A percentile compares a stretch with the other conserved stretches of the same genome.
These are phyloP conservation scores for Fusarium secorum DNA, from an alignment of 2,329 filamentous ascomycete genomes.

Conservation along the genomic window DNA sequence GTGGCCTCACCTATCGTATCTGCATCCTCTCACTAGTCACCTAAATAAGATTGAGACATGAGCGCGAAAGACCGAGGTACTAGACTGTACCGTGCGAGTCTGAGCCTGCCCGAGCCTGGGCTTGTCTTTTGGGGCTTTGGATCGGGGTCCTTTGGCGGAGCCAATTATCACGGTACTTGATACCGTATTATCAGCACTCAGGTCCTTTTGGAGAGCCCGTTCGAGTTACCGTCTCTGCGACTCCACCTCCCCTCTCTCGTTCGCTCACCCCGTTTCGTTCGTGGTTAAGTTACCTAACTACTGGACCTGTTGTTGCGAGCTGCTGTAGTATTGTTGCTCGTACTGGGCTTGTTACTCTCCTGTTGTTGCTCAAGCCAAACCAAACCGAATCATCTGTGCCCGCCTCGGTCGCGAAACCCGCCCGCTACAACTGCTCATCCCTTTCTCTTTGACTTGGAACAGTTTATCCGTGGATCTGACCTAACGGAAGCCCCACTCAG, in stretches of 20 bases:
- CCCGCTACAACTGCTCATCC: constrained; percentile 16
- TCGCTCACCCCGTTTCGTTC: constrained; percentile 19
- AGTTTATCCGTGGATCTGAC: too few species aligned
- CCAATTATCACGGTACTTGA: too few species aligned
- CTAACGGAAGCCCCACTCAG: too few species aligned
- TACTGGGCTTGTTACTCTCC: background rate
- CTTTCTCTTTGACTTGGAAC: constrained; percentile 32
- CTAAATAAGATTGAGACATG: background rate
- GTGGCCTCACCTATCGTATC: constrained; percentile 11
- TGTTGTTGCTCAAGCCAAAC: background rate
- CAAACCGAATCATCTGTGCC: constrained; percentile 18
- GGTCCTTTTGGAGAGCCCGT: constrained; percentile 34
- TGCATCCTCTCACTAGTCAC: constrained; percentile 8
- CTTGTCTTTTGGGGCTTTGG: too few species aligned
- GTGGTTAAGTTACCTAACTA: background rate
- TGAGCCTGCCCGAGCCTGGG: too few species aligned
- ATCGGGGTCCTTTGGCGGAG: too few species aligned
- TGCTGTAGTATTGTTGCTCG: background rate
- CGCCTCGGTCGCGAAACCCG: constrained; percentile 37
- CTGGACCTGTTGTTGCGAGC: background rate
- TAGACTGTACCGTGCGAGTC: constrained; percentile 28
- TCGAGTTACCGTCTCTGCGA: constrained; percentile 25
- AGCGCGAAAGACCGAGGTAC: constrained; percentile 6
- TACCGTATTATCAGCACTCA: too few species aligned
- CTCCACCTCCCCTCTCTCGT: constrained; percentile 11